A percentile compares a stretch with the other conserved stretches of the same genome.
Conservation (phyloP, 345 rosid genomes). For the Garcia nutans region DNA sequence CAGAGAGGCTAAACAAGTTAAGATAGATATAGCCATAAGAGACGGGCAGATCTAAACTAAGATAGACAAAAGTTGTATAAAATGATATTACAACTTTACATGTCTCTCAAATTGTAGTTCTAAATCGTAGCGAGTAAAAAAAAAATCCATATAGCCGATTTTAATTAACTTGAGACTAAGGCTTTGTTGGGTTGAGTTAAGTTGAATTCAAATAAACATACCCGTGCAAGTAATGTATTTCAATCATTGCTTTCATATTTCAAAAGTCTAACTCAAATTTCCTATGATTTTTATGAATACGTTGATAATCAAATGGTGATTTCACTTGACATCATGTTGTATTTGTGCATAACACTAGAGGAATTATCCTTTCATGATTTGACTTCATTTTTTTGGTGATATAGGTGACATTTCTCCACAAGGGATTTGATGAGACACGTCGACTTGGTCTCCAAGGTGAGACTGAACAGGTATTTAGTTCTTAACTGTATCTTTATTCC, state of each 20-base stretch:
- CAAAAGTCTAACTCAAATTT: background rate
- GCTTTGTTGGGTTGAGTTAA: too few species aligned
- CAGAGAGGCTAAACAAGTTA: too few species aligned
- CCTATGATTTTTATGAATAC: background rate
- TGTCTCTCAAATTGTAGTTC: too few species aligned
- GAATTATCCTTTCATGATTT: background rate
- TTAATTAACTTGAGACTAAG: too few species aligned
- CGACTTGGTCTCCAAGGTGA: constrained; percentile 83
- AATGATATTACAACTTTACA: too few species aligned
- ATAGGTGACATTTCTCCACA: constrained; percentile 81
- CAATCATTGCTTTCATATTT: background rate
- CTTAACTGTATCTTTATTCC: background rate
- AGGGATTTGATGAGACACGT: constrained; percentile 97
- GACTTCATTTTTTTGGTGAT: constrained; percentile 17
- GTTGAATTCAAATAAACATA: too few species aligned
- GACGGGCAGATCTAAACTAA: too few species aligned
- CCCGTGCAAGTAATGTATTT: background rate
- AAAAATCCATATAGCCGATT: too few species aligned
- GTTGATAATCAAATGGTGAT: background rate
- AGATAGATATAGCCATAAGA: too few species aligned
- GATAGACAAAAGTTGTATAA: too few species aligned
- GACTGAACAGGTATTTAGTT: constrained; percentile 75
- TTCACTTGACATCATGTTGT: background rate
- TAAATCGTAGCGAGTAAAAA: too few species aligned
- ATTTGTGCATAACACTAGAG: background rate